Percentiles rank a stretch among this genome's conserved stretches.
phyloP scores from a whole-genome alignment of 2,329 filamentous ascomycete genomes.

The Ascochyta koolunga region DNA sequence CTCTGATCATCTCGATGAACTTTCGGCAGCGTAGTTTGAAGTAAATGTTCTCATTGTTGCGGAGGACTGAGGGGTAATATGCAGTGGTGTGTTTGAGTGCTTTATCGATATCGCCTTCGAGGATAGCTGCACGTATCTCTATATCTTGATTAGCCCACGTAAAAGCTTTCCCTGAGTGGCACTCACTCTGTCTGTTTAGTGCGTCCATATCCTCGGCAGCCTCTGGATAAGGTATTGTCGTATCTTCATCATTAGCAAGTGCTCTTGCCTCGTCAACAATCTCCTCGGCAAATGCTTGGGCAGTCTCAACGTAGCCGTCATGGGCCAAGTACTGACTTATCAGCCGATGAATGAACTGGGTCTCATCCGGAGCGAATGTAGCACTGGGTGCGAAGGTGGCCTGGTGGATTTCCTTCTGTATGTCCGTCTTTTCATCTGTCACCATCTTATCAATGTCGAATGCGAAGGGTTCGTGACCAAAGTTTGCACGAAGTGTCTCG shows the following conservation, averaged over 20 bases:
- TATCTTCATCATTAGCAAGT: constrained; percentile 63
- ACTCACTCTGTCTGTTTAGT: constrained; percentile 80
- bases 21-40: constrained; percentile 89
- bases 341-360: constrained; percentile 79
- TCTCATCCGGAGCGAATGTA: constrained; percentile 64
- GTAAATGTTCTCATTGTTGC: constrained; percentile 80
- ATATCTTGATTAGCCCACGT: constrained; percentile 15
- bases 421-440: constrained; percentile 42
- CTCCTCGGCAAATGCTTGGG: constrained; percentile 84
- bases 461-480: constrained; percentile 75
- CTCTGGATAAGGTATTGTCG: constrained; percentile 62
- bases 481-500: constrained; percentile 65
- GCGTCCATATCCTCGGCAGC: constrained; percentile 85
- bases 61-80: constrained; percentile 81
- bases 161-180: neutral
- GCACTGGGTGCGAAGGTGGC: constrained; percentile 25
- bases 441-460: constrained; percentile 92
- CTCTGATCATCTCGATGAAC: constrained; percentile 83
- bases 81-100: constrained; percentile 81
- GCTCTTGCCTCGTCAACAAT: constrained; percentile 75
- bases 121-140: constrained; percentile 86
- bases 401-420: constrained; percentile 41
- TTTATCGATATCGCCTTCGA: constrained; percentile 90
- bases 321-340: constrained; percentile 90
- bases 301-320: constrained; percentile 94